phyloP scores from a whole-genome alignment of 1,284 basidiomycete genomes.

The Chondrostereum purpureum region DNA sequence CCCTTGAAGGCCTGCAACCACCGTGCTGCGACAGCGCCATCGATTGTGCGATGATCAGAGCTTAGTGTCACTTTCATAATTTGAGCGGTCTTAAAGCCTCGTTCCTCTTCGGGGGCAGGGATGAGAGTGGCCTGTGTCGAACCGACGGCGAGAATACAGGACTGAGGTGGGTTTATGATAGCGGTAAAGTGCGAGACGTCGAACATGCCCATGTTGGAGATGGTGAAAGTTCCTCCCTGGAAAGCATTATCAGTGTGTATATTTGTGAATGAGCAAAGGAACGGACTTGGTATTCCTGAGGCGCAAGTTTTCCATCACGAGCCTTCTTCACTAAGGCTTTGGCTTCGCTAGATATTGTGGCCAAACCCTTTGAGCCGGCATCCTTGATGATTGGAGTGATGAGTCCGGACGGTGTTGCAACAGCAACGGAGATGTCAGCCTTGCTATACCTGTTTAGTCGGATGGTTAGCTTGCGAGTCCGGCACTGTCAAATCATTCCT shows the following conservation, averaged over 20 bases:
- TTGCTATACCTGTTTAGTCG: constrained; percentile 83
- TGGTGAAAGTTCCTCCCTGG: constrained; percentile 95
- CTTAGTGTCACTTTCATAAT: constrained; percentile 97
- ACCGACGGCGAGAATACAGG: constrained; percentile 95
- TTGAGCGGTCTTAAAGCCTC: constrained; percentile 87
- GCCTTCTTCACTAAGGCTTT: constrained; percentile 94
- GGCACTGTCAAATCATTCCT: no score
- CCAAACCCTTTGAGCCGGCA: constrained; percentile 86
- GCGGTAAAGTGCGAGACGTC: constrained; percentile 95
- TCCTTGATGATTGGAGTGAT: constrained; percentile 98
- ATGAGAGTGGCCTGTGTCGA: constrained; percentile 84
- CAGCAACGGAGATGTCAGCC: constrained; percentile 95
- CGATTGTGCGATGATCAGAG: constrained; percentile 92
- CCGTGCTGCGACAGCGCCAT: constrained; percentile 86
- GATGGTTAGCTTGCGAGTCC: no score
- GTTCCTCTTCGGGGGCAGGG: constrained; percentile 83
- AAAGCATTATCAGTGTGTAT: constrained; percentile 3
- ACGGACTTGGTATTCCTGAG: constrained; percentile 88
- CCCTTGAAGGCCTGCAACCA: constrained; percentile 95
- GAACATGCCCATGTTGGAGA: constrained; percentile 99
- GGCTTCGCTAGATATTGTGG: constrained; percentile 86
- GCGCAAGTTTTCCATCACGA: constrained; percentile 92
- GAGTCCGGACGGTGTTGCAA: constrained; percentile 92
- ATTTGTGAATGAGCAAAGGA: not conserved
- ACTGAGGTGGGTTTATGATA: constrained; percentile 99